Conservation (phyloP, 257 asterid species). For the Penstemon newberryi region DNA sequence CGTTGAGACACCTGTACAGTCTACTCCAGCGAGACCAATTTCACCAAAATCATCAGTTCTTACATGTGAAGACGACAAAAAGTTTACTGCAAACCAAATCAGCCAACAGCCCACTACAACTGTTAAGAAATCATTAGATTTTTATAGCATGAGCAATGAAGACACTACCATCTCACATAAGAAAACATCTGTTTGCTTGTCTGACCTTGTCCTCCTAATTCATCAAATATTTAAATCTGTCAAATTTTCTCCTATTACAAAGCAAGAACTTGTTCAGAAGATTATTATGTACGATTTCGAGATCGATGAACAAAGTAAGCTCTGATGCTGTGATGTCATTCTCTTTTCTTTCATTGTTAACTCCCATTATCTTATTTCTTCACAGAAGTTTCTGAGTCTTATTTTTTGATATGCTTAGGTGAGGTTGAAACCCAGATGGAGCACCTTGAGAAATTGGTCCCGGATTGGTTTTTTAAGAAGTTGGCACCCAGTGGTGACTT, state of each 20-base stretch:
- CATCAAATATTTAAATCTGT: slow-evolving; percentile 63
- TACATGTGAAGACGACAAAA: slow-evolving; percentile 61
- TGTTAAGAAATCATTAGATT: slow-evolving; percentile 73
- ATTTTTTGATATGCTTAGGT: slow-evolving; percentile 39
- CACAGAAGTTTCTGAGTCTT: slow-evolving; percentile 17
- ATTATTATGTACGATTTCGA: slow-evolving; percentile 63
- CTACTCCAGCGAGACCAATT: slow-evolving; percentile 66
- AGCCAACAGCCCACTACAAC: slow-evolving; percentile 41
- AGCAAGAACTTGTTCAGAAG: slow-evolving; percentile 89
- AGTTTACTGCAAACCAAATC: slow-evolving; percentile 43
- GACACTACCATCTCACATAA: slow-evolving; percentile 34
- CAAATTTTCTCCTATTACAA: slow-evolving; percentile 64
- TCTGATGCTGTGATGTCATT: slow-evolving; percentile 16
- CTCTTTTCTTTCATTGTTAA: slow-evolving; percentile 8
- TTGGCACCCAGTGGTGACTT: slow-evolving; percentile 65
- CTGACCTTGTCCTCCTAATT: slow-evolving; percentile 59
- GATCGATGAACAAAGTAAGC: slow-evolving; percentile 60
- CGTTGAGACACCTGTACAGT: slow-evolving; percentile 69
- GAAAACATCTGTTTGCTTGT: slow-evolving; percentile 42
- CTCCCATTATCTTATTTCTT: neutral
- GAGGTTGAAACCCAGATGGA: slow-evolving; percentile 67
- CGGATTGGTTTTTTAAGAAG: slow-evolving; percentile 77
- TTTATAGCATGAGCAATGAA: slow-evolving; percentile 40
- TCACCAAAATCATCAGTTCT: slow-evolving; percentile 43
- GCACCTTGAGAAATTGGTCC: slow-evolving; percentile 72